phyloP scores from a whole-genome alignment of 352 stramenopile genomes.

The Phytophthora rubi region DNA sequence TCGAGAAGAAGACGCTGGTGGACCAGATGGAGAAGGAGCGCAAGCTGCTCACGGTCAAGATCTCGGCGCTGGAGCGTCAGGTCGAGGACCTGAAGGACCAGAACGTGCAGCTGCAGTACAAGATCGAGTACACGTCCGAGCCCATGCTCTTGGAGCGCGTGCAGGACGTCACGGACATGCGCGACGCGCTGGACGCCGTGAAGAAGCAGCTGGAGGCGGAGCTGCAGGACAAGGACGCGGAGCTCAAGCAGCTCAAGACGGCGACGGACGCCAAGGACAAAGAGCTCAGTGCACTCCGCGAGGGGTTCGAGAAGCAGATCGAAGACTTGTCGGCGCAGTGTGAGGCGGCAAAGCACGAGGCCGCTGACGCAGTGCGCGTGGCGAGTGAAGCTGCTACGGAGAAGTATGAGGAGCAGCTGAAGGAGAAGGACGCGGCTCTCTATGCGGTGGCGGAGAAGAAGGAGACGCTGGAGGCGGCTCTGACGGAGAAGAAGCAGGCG shows the following conservation, averaged over 20 bases:
- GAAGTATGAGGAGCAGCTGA: slow-evolving; percentile 41
- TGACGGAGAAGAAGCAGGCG: slow-evolving; percentile 44
- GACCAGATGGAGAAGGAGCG: slow-evolving; percentile 85
- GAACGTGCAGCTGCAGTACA: slow-evolving; percentile 87
- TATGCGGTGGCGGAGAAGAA: slow-evolving; percentile 24
- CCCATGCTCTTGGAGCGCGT: slow-evolving; percentile 83
- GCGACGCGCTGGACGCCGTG: slow-evolving; percentile 21
- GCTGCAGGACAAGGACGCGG: slow-evolving; percentile 69
- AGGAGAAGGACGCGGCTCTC: slow-evolving; percentile 41
- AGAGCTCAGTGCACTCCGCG: slow-evolving; percentile 39
- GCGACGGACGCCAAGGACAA: slow-evolving; percentile 50
- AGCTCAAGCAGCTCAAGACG: slow-evolving; percentile 46
- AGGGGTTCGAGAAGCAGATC: slow-evolving; percentile 51
- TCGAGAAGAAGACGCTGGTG: slow-evolving; percentile 88
- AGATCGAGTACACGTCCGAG: slow-evolving; percentile 82
- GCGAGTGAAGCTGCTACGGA: slow-evolving; percentile 39
- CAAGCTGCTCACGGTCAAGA: slow-evolving; percentile 48
- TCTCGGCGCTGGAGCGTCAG: slow-evolving; percentile 55
- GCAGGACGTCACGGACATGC: slow-evolving; percentile 84
- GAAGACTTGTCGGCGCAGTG: slow-evolving; percentile 40
- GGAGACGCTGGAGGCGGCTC: slow-evolving; percentile 31
- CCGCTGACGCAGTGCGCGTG: slow-evolving; percentile 33
- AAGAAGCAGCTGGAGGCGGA: slow-evolving; percentile 40
- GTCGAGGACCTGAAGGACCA: slow-evolving; percentile 80
- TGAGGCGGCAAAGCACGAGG: slow-evolving; percentile 45